Conservation (phyloP, 2,329 filamentous ascomycete genomes). For the Paraphoma sp. region DNA sequence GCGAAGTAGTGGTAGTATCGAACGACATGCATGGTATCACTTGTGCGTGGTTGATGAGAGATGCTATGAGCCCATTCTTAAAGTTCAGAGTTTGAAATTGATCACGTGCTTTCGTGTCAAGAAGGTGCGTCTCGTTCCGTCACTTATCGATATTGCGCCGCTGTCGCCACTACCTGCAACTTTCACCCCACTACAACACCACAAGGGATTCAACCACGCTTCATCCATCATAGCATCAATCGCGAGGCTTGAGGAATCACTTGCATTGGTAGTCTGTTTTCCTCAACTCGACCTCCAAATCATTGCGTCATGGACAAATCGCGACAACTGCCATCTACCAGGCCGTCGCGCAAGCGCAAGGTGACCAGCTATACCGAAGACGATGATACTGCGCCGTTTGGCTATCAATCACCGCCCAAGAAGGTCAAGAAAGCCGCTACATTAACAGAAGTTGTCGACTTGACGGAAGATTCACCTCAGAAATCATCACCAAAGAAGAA, state of each 20-base stretch:
- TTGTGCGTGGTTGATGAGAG: too few relatives aligned
- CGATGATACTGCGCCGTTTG: conserved; percentile 4
- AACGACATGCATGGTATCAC: too few relatives aligned
- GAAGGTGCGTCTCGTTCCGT: not conserved
- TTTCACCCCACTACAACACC: not conserved
- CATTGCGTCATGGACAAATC: conserved; percentile 6
- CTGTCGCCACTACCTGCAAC: conserved; percentile 1
- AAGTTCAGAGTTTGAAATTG: not conserved
- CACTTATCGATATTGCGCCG: not conserved
- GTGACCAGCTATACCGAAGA: conserved; percentile 13
- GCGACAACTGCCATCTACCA: not conserved
- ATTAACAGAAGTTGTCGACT: conserved; percentile 9
- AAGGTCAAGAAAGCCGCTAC: conserved; percentile 8
- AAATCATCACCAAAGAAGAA: conserved; percentile 23
- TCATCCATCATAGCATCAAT: not conserved
- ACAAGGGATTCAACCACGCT: not conserved
- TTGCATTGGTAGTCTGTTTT: too few relatives aligned
- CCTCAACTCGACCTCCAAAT: not conserved
- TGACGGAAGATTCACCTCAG: conserved; percentile 15
- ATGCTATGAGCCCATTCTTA: not conserved
- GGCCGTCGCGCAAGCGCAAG: conserved; percentile 32
- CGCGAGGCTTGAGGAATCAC: too few relatives aligned
- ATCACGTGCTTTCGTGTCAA: conserved; percentile 3
- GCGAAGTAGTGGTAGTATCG: too few relatives aligned
- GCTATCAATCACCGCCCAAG: conserved; percentile 8